Percentiles rank a stretch among this genome's conserved stretches.
phyloP scores from a whole-genome alignment of 495 filamentous ascomycete species.

The Xylaria intraflava region DNA sequence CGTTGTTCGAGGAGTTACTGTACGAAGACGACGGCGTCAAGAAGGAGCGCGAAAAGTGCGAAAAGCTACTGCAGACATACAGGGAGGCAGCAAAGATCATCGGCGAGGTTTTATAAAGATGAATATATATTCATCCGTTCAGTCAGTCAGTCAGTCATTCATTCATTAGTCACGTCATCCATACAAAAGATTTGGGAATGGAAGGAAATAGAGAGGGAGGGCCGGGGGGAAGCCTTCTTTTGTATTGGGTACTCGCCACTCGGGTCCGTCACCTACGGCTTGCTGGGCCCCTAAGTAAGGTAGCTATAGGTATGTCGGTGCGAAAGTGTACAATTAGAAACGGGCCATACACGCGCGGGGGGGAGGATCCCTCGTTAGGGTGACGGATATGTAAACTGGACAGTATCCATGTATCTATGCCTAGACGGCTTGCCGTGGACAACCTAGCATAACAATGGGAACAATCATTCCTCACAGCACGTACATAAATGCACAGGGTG shows the following conservation, averaged over 20 bases:
- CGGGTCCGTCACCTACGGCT: neutral
- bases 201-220: neutral
- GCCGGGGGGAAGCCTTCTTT: neutral
- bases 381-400: slow-evolving; percentile 4
- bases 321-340: slow-evolving; percentile 7
- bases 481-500: neutral
- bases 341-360: neutral
- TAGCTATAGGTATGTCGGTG: slow-evolving; percentile 1
- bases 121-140: no score
- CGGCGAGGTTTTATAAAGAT: slow-evolving; percentile 75
- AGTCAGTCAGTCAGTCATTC: no score
- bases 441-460: neutral
- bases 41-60: slow-evolving; percentile 95
- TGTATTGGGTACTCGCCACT: neutral
- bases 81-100: slow-evolving; percentile 96
- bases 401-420: slow-evolving; percentile 19
- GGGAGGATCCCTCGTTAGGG: neutral
- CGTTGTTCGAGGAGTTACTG: slow-evolving; percentile 84
- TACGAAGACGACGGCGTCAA: slow-evolving; percentile 98
- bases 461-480: neutral
- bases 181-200: neutral
- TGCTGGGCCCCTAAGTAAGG: neutral
- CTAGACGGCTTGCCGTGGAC: slow-evolving; percentile 10
- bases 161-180: neutral
- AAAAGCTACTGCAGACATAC: slow-evolving; percentile 88